A percentile compares a stretch with the other conserved stretches of the same genome.
phyloP scores from a whole-genome alignment of 2,329 filamentous ascomycete species.

The Diaporthe batatas region DNA sequence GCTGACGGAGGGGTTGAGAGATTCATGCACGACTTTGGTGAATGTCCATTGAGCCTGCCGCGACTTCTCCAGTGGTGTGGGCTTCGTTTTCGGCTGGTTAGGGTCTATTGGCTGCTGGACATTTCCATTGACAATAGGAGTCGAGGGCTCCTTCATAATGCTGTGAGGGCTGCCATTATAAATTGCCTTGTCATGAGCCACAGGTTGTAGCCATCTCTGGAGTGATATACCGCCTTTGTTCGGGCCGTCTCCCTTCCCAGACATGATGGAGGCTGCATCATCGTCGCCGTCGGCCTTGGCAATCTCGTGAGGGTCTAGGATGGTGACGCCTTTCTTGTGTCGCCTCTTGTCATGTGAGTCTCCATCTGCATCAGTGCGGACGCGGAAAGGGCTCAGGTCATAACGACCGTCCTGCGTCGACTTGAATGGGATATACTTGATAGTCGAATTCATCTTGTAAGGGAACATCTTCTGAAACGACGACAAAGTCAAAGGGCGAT shows the following conservation, averaged over 20 bases:
- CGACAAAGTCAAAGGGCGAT: conserved; percentile 87
- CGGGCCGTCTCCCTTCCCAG: conserved; percentile 53
- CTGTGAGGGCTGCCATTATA: conserved; percentile 53
- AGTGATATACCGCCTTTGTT: conserved; percentile 65
- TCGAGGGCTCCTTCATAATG: conserved; percentile 69
- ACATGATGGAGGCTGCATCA: conserved; percentile 55
- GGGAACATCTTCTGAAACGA: conserved; percentile 93
- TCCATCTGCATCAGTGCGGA: conserved; percentile 70
- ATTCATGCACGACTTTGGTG: conserved; percentile 85
- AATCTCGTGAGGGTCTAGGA: conserved; percentile 70
- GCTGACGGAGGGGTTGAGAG: conserved; percentile 86
- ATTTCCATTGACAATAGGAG: conserved; percentile 43
- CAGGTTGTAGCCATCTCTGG: conserved; percentile 72
- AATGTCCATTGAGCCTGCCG: conserved; percentile 91
- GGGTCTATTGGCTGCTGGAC: conserved; percentile 35
- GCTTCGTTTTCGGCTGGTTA: conserved; percentile 60
- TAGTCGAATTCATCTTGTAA: conserved; percentile 90
- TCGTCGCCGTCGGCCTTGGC: conserved; percentile 54
- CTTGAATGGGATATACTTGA: conserved; percentile 84
- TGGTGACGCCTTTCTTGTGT: conserved; percentile 76
- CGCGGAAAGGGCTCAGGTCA: conserved; percentile 89
- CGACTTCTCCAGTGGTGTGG: conserved; percentile 78
- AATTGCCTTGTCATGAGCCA: conserved; percentile 51
- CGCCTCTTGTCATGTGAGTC: conserved; percentile 73
- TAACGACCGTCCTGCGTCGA: conserved; percentile 80